These are phyloP conservation scores for Paramecium biaurelia DNA, from an alignment of 73 alveolate species.

Conservation along the genomic window DNA sequence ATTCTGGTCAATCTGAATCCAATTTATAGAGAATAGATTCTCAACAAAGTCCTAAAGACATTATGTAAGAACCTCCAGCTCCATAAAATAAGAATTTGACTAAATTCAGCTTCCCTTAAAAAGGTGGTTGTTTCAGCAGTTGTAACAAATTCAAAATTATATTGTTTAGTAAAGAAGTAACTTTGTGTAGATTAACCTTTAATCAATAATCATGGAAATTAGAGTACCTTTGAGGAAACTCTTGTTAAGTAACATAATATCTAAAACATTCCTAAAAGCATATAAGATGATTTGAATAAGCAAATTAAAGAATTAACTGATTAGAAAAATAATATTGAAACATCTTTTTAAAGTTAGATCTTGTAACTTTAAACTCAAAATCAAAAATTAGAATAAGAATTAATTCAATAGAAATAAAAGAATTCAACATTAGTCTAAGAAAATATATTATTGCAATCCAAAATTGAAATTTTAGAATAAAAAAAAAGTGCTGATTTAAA, in stretches of 20 bases:
- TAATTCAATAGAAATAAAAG: neutral
- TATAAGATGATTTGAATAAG: neutral
- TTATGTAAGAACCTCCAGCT: conserved; percentile 35
- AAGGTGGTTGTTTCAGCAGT: neutral
- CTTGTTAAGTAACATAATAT: neutral
- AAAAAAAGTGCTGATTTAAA: neutral
- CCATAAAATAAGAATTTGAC: neutral
- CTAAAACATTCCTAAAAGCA: neutral
- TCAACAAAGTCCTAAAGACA: neutral
- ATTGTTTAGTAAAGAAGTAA: neutral
- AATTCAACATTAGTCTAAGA: neutral
- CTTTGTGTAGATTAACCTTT: neutral
- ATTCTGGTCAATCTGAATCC: conserved; percentile 15
- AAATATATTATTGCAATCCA: neutral
- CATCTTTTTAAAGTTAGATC: neutral
- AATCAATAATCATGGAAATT: neutral
- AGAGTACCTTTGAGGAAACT: neutral
- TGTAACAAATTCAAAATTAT: neutral
- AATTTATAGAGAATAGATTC: neutral
- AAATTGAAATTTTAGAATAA: neutral
- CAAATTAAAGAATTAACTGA: neutral
- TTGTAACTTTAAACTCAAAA: neutral
- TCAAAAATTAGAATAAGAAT: neutral
- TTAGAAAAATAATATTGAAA: neutral
- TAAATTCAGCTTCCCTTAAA: conserved; percentile 30